Evolutionary conservation across 768 basidiomycete species (phyloP).

Genomic region (Heimioporus sp.): DNA sequence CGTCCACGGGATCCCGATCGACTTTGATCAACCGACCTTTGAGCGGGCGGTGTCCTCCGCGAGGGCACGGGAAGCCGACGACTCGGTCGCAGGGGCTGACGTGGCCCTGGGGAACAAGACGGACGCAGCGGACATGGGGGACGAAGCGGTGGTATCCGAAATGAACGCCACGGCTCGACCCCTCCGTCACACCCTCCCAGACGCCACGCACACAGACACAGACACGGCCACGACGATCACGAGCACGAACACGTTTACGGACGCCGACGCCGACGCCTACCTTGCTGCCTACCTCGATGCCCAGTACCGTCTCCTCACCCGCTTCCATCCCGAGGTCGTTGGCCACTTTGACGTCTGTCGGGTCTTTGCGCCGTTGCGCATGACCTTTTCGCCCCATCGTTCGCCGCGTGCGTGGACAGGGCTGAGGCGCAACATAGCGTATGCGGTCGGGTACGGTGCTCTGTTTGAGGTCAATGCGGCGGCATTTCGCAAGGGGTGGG

Average conservation of each 20-base stretch:
- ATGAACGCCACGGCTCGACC: slow-evolving; percentile 14
- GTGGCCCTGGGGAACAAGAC: slow-evolving; percentile 2
- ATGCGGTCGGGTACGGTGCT: slow-evolving; percentile 78
- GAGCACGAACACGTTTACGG: background rate
- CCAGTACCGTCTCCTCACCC: slow-evolving; percentile 68
- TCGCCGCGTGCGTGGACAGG: slow-evolving; percentile 55
- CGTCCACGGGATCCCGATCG: slow-evolving; percentile 84
- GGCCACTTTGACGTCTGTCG: slow-evolving; percentile 94
- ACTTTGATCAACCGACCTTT: slow-evolving; percentile 81
- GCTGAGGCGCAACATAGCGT: slow-evolving; percentile 72
- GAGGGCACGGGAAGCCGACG: too few species aligned
- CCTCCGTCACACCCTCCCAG: too few species aligned
- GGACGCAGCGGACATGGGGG: too few species aligned
- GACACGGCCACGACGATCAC: background rate
- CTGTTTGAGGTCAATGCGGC: slow-evolving; percentile 93
- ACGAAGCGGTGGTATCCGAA: background rate
- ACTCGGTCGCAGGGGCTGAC: slow-evolving; percentile 26
- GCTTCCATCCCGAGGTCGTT: slow-evolving; percentile 82
- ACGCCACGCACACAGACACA: too few species aligned
- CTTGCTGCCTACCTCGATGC: slow-evolving; percentile 80
- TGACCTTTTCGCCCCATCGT: too few species aligned
- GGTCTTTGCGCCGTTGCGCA: slow-evolving; percentile 40
- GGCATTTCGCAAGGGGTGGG: slow-evolving; percentile 91
- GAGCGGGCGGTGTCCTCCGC: slow-evolving; percentile 52
- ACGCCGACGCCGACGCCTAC: slow-evolving; percentile 36